Evolutionary conservation across 164 flowering plant genomes (phyloP).

Genomic region (Tinospora cordifolia): DNA sequence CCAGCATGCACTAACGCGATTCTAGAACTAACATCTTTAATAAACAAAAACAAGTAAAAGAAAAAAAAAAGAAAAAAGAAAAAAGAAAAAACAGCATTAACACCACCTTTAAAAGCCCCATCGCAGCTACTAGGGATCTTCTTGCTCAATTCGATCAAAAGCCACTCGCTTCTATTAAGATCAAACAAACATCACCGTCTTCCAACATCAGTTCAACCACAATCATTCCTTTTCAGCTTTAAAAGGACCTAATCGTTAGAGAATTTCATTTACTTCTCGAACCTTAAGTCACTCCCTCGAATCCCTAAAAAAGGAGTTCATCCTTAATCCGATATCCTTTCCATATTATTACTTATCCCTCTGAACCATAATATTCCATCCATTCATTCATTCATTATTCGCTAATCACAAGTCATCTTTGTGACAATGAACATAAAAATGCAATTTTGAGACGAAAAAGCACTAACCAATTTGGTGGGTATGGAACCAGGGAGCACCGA

Average conservation of each 20-base stretch:
- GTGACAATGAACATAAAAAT: not conserved
- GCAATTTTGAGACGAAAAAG: not conserved
- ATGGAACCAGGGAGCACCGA: slow-evolving; percentile 67
- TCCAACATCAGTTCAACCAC: not conserved
- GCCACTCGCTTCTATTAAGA: not conserved
- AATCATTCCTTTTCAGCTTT: not conserved
- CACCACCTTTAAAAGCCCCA: not conserved
- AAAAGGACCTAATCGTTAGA: too few relatives aligned
- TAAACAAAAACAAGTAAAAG: too few relatives aligned
- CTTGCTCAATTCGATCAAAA: not conserved
- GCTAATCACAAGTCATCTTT: not conserved
- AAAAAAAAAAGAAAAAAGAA: not conserved
- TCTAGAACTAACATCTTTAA: too few relatives aligned
- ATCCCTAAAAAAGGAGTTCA: too few relatives aligned
- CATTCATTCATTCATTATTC: not conserved
- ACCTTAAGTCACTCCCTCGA: too few relatives aligned
- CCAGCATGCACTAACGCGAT: too few relatives aligned
- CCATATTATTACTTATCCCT: too few relatives aligned
- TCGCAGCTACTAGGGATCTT: not conserved
- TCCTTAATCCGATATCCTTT: too few relatives aligned
- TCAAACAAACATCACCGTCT: not conserved
- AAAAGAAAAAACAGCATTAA: not conserved
- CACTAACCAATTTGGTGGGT: slow-evolving; percentile 53
- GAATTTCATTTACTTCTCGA: too few relatives aligned
- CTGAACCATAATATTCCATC: not conserved